Conservation (phyloP, 225 moss, liverwort and hornwort genomes). For the Climacium dendroides region DNA sequence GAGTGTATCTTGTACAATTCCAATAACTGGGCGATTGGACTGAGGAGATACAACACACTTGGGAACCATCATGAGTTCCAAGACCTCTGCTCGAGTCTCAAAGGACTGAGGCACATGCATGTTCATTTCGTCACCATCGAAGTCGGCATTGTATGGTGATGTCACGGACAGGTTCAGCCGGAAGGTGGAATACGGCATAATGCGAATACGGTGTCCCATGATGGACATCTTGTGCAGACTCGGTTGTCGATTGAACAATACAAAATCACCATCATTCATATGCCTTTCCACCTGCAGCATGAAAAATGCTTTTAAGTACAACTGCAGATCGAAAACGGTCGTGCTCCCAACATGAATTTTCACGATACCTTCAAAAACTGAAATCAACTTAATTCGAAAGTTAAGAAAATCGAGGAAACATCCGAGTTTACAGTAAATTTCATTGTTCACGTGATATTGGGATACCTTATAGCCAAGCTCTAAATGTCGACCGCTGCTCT, state of each 20-base stretch:
- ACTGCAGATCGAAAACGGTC: neutral
- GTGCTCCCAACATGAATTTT: neutral
- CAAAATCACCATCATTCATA: conserved; percentile 96
- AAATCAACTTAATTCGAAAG: neutral
- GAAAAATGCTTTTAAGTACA: neutral
- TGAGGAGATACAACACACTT: conserved; percentile 99
- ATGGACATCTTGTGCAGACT: conserved; percentile 99
- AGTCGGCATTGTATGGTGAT: conserved; percentile 99
- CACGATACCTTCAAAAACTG: neutral
- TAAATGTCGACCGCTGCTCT: too few relatives aligned
- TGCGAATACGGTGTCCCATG: conserved; percentile 94
- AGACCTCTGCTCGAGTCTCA: conserved; percentile 96
- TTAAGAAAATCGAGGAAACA: too few relatives aligned
- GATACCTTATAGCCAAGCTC: too few relatives aligned
- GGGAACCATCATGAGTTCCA: conserved; percentile 99
- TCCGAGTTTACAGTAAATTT: too few relatives aligned
- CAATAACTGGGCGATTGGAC: conserved; percentile 92
- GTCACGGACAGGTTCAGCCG: conserved; percentile 94
- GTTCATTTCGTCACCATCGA: conserved; percentile 99
- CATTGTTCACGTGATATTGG: too few relatives aligned
- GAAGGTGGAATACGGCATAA: conserved; percentile 98
- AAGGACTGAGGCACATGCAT: conserved; percentile 99
- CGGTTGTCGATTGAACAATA: conserved; percentile 95
- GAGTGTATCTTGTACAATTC: conserved; percentile 97
- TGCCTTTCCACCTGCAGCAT: conserved; percentile 88